Base-by-base conservation (phyloP, 2,329 filamentous ascomycete species). In the Aureobasidium sp. region DNA sequence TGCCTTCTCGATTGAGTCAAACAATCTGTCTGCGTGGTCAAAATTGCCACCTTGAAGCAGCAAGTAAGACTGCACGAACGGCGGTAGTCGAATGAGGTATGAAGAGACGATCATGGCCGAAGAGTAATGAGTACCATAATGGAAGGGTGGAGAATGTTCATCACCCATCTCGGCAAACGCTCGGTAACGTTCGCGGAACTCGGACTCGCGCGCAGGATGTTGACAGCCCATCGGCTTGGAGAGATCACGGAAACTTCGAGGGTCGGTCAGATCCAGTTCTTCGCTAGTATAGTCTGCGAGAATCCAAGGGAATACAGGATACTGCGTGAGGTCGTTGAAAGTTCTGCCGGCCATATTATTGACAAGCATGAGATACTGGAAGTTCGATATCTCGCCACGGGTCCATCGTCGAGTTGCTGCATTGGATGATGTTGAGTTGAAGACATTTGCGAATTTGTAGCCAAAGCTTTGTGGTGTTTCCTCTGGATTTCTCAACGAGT, bases 81-180 rank as follows among this genome's bases (percentile, higher is more conserved):
- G 94, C 56, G 96, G 93, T 17, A 99, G 81, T 19, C 94, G 88
- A 69, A 99, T 97, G 44, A 99, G 82, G 70, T 97, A 99, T 0
- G 92, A 97, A 14, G 91, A 91, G 7, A 99, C 94, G 63, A 96
- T 97, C 94, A 97, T 99, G 8, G 94, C 94, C 2, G 94, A 97
- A 1, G 94, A 97, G 73, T 99, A 99, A 72, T 99, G 95, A 0
- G 95, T 99, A 19, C 94, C 94, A 68, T 97, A 99, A 72, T 99
- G 94, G 72, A 97, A 99, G 0, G 94, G 89, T 0, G 89, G 87
- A 49, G 82, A 80, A 62, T 81, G 81, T 45, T 79, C 76, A 66
- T 96, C 92, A 8, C 88, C 90, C 80, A 99, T 96, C 71, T 97
- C 94, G 0, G 87, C 87, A 72, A 99, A 87, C 17, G 90, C 89